Evolutionary conservation across 768 basidiomycete species (phyloP).

Genomic region (Boletus edulis): DNA sequence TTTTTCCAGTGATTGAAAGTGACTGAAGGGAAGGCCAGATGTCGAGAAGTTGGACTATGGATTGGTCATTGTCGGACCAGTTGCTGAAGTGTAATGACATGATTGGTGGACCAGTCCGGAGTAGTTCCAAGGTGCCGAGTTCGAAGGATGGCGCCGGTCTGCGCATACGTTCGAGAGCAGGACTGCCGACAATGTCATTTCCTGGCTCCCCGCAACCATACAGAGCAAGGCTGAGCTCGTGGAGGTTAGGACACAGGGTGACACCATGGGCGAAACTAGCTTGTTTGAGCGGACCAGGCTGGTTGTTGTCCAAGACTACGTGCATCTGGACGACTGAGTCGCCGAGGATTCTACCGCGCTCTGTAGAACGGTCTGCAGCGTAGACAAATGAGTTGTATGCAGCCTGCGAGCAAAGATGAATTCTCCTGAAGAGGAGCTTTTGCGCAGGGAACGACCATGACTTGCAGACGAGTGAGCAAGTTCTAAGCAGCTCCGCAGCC

Average conservation of each 20-base stretch:
- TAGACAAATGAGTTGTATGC: constrained; percentile 53
- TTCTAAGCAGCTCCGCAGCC: constrained; percentile 43
- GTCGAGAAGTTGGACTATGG: constrained; percentile 59
- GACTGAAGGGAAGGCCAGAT: constrained; percentile 58
- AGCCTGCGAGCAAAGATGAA: constrained; percentile 51
- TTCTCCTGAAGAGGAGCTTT: constrained; percentile 58
- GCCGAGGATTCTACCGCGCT: constrained; percentile 48
- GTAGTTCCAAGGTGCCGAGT: constrained; percentile 46
- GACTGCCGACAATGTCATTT: constrained; percentile 47
- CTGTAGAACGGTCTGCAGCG: constrained; percentile 47
- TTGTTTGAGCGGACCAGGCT: constrained; percentile 56
- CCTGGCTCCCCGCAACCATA: constrained; percentile 57
- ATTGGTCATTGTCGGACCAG: constrained; percentile 62
- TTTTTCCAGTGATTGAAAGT: constrained; percentile 58
- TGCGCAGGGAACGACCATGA: constrained; percentile 66
- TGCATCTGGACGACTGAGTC: constrained; percentile 53
- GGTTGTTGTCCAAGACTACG: constrained; percentile 64
- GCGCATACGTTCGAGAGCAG: constrained; percentile 45
- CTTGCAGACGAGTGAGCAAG: constrained; percentile 63
- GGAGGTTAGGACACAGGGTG: constrained; percentile 56
- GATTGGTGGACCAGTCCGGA: constrained; percentile 54
- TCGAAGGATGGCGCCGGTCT: constrained; percentile 55
- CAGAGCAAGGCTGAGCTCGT: constrained; percentile 52
- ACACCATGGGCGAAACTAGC: constrained; percentile 58
- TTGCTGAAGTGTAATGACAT: constrained; percentile 60